A percentile compares a stretch with the other conserved stretches of the same genome.
These are phyloP conservation scores for Coniferiporia sulphurascens DNA, from an alignment of 1,284 basidiomycete species.

Conservation along the genomic window DNA sequence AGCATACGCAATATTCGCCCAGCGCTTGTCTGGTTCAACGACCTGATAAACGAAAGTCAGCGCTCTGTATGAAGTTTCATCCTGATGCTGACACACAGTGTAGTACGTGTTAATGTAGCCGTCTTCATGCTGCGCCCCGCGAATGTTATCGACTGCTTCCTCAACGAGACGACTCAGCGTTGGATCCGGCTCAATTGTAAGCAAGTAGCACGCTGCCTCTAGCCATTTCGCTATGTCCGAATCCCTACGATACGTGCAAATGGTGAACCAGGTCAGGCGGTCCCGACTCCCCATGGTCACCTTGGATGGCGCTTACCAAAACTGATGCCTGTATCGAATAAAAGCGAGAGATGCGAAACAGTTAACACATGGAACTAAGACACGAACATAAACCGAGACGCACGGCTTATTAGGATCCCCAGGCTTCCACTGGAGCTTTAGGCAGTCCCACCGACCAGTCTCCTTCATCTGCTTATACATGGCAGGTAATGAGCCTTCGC, in stretches of 20 bases:
- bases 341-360: not conserved
- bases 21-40: slow-evolving; percentile 22
- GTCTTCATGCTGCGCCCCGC: slow-evolving; percentile 23
- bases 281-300: not conserved
- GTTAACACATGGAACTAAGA: too few relatives aligned
- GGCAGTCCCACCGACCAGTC: slow-evolving; percentile 23
- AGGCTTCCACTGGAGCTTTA: slow-evolving; percentile 24
- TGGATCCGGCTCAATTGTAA: slow-evolving; percentile 11
- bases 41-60: slow-evolving; percentile 16
- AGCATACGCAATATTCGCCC: slow-evolving; percentile 24
- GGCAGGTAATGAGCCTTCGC: slow-evolving; percentile 19
- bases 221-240: slow-evolving; percentile 25
- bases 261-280: not conserved
- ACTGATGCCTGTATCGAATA: slow-evolving; percentile 19
- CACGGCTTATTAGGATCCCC: slow-evolving; percentile 24
- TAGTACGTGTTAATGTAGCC: slow-evolving; percentile 25
- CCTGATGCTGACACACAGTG: slow-evolving; percentile 15
- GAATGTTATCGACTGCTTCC: slow-evolving; percentile 23
- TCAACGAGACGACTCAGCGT: slow-evolving; percentile 19
- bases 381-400: not conserved
- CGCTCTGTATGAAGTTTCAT: not conserved
- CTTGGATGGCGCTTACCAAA: slow-evolving; percentile 16
- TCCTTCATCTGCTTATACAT: slow-evolving; percentile 23
- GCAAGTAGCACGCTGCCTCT: slow-evolving; percentile 23
- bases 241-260: slow-evolving; percentile 17